Conservation (phyloP, 1,284 basidiomycete species). For the Pseudozyma thailandica region DNA sequence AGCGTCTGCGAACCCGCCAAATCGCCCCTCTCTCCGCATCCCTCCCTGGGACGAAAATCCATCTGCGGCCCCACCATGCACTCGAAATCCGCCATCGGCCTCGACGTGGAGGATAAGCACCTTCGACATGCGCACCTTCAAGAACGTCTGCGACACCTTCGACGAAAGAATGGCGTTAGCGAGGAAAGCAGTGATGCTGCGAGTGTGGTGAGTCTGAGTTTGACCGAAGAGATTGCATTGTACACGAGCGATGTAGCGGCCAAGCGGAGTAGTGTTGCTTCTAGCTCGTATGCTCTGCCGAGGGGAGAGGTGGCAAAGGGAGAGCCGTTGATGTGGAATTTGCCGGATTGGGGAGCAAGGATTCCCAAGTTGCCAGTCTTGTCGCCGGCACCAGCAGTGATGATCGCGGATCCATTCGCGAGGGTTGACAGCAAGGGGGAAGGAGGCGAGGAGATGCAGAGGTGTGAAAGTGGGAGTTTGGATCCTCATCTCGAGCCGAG, state of each 20-base stretch:
- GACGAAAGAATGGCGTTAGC: not conserved
- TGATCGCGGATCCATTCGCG: slow-evolving; percentile 30
- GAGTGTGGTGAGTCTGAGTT: slow-evolving; percentile 20
- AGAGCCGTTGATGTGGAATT: slow-evolving; percentile 18
- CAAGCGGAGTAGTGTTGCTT: slow-evolving; percentile 5
- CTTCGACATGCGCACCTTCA: slow-evolving; percentile 1
- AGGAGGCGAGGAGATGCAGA: slow-evolving; percentile 14
- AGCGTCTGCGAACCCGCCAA: slow-evolving; percentile 17
- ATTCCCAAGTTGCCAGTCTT: slow-evolving; percentile 7
- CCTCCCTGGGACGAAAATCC: slow-evolving; percentile 7
- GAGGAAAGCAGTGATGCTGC: slow-evolving; percentile 4
- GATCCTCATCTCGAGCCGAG: slow-evolving; percentile 11
- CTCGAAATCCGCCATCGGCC: slow-evolving; percentile 11
- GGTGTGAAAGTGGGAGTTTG: slow-evolving; percentile 23
- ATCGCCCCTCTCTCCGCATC: slow-evolving; percentile 4
- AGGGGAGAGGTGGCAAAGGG: not conserved
- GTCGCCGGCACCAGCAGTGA: slow-evolving; percentile 20
- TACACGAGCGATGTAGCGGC: slow-evolving; percentile 26
- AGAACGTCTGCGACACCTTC: not conserved
- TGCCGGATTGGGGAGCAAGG: slow-evolving; percentile 18
- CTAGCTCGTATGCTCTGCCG: slow-evolving; percentile 2
- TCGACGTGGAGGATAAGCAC: slow-evolving; percentile 20
- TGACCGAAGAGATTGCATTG: slow-evolving; percentile 46
- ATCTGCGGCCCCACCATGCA: slow-evolving; percentile 9
- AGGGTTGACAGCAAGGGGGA: not conserved